phyloP scores from a whole-genome alignment of 1,139 yeast genomes.

The Wickerhamiella pararugosa region DNA sequence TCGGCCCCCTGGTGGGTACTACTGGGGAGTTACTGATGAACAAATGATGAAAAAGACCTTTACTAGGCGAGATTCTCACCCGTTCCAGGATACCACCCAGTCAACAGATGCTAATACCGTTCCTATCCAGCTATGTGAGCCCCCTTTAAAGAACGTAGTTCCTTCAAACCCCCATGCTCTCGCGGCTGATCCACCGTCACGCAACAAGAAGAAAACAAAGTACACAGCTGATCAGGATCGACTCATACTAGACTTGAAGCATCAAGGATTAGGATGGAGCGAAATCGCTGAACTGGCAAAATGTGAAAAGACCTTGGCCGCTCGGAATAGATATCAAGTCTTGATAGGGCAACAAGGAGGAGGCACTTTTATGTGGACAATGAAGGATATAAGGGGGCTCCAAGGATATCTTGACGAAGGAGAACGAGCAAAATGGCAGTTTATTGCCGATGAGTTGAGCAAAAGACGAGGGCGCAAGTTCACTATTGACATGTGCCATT shows the following conservation, averaged over 20 bases:
- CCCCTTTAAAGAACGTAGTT: constrained; percentile 22
- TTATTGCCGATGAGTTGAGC: constrained; percentile 44
- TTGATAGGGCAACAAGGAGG: constrained; percentile 76
- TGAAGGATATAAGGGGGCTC: constrained; percentile 39
- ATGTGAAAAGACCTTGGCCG: constrained; percentile 57
- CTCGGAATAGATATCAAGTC: constrained; percentile 66
- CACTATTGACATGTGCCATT: constrained; percentile 41
- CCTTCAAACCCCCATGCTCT: constrained; percentile 26
- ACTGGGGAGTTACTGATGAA: constrained; percentile 12
- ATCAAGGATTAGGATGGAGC: constrained; percentile 54
- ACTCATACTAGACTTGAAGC: constrained; percentile 44
- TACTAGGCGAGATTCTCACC: not conserved
- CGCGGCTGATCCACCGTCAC: constrained; percentile 29
- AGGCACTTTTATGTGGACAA: constrained; percentile 50
- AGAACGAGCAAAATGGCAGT: constrained; percentile 58
- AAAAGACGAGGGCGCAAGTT: constrained; percentile 43
- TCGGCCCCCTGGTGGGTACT: constrained; percentile 15
- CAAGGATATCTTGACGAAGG: constrained; percentile 47
- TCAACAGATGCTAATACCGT: constrained; percentile 5
- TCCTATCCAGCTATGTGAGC: constrained; percentile 19
- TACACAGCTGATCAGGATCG: constrained; percentile 57
- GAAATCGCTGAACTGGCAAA: constrained; percentile 56
- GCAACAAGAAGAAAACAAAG: constrained; percentile 48
- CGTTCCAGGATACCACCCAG: not conserved
- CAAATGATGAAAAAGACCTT: not conserved